Evolutionary conservation across 2,329 filamentous ascomycete species (phyloP).

Genomic region (Cladosporium sp.): DNA sequence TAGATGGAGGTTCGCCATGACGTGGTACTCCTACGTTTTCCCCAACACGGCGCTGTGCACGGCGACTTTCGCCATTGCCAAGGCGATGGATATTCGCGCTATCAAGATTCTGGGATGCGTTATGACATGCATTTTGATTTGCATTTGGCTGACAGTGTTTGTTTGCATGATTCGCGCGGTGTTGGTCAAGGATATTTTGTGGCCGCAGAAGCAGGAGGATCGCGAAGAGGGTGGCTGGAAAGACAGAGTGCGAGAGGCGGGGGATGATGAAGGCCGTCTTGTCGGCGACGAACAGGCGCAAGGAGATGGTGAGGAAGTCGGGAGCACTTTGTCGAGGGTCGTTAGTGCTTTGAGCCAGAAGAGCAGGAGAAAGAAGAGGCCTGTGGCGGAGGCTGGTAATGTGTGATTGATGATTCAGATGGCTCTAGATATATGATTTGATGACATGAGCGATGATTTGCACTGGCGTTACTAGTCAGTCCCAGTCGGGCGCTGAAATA

Average conservation of each 20-base stretch:
- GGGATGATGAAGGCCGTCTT: not conserved
- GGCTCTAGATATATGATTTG: not conserved
- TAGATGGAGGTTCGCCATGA: slow-evolving; percentile 73
- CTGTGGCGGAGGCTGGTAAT: not conserved
- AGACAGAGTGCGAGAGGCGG: not conserved
- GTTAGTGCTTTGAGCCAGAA: slow-evolving; percentile 1
- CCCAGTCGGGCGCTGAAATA: too few species aligned
- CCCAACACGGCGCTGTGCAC: slow-evolving; percentile 62
- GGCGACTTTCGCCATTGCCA: slow-evolving; percentile 67
- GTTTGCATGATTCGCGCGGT: slow-evolving; percentile 68
- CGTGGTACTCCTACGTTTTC: slow-evolving; percentile 80
- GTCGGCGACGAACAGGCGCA: not conserved
- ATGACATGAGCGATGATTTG: not conserved
- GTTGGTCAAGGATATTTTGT: slow-evolving; percentile 63
- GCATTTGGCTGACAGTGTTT: slow-evolving; percentile 67
- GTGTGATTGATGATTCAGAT: not conserved
- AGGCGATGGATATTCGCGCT: slow-evolving; percentile 43
- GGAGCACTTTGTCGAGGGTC: not conserved
- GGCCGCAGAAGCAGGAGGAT: slow-evolving; percentile 69
- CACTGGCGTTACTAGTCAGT: too few species aligned
- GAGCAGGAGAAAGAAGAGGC: slow-evolving; percentile 7
- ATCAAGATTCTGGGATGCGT: slow-evolving; percentile 65
- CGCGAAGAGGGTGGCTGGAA: slow-evolving; percentile 57
- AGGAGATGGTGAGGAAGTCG: not conserved
- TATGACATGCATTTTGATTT: slow-evolving; percentile 61